Evolutionary conservation across 129 eudicot species (phyloP).

Genomic region (Pseudognaphalium luteoalbum): DNA sequence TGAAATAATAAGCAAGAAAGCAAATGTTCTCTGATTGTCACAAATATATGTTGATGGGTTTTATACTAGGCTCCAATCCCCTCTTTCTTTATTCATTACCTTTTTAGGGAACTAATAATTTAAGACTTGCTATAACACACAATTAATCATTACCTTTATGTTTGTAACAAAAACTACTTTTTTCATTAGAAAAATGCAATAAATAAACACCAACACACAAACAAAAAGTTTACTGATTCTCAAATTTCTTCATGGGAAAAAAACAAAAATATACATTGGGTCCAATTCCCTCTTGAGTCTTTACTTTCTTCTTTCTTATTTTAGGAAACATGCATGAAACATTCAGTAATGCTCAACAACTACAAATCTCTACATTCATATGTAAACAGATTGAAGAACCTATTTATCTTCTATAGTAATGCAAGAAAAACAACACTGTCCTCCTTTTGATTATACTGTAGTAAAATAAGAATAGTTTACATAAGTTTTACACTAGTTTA

Average conservation of each 20-base stretch:
- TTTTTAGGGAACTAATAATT: no score
- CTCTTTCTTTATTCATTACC: background rate
- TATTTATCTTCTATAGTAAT: background rate
- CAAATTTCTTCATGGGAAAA: background rate
- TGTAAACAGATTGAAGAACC: slow-evolving; percentile 4
- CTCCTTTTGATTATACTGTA: no score
- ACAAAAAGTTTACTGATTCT: background rate
- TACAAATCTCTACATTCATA: background rate
- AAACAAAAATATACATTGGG: background rate
- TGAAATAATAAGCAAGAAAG: slow-evolving; percentile 2
- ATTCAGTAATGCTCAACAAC: slow-evolving; percentile 12
- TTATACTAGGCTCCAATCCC: slow-evolving; percentile 1
- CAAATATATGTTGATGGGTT: no score
- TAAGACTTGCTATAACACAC: no score
- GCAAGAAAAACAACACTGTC: background rate
- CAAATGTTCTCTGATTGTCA: background rate
- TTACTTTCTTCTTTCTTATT: background rate
- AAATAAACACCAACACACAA: no score
- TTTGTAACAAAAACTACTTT: no score
- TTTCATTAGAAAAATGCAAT: no score
- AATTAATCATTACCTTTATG: no score
- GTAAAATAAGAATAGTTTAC: no score
- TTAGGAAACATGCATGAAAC: slow-evolving; percentile 15
- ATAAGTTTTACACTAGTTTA: no score
- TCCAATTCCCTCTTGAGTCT: slow-evolving; percentile 25